These are phyloP conservation scores for Chlorociboria aeruginascens DNA, from an alignment of 495 filamentous ascomycete species.

Conservation along the genomic window DNA sequence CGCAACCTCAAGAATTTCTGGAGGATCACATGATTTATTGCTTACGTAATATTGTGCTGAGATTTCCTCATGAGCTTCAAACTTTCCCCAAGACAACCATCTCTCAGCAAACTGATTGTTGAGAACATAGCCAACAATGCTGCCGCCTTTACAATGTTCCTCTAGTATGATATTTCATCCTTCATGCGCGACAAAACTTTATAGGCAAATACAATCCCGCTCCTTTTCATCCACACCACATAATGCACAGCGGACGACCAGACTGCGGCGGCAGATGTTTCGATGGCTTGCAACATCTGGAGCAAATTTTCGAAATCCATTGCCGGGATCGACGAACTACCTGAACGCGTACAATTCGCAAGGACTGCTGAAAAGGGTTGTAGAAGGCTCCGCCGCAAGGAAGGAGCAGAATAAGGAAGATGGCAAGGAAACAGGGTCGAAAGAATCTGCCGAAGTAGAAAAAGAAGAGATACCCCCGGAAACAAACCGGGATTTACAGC, in stretches of 20 bases:
- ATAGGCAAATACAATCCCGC: constrained; percentile 4
- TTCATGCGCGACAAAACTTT: constrained; percentile 9
- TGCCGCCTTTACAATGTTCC: constrained; percentile 12
- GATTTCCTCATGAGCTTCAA: no score
- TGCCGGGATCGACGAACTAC: constrained; percentile 17
- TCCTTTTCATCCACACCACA: constrained; percentile 14
- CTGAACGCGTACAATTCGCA: constrained; percentile 11
- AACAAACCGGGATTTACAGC: constrained; percentile 20
- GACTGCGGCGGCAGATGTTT: constrained; percentile 10
- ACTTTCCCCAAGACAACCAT: no score
- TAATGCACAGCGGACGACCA: constrained; percentile 5
- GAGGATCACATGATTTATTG: no score
- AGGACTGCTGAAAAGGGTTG: constrained; percentile 14
- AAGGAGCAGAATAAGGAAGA: neutral
- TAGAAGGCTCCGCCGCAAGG: neutral
- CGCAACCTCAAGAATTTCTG: no score
- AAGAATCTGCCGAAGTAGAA: neutral
- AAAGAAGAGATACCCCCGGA: constrained; percentile 8
- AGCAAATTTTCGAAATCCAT: constrained; percentile 8
- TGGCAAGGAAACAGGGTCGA: neutral
- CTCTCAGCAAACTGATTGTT: no score
- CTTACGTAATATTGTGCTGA: no score
- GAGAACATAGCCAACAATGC: constrained; percentile 4
- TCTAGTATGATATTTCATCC: neutral
- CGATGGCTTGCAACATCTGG: constrained; percentile 14